Evolutionary conservation across 1,284 basidiomycete genomes (phyloP).

Genomic region (Termitomyces sp.): DNA sequence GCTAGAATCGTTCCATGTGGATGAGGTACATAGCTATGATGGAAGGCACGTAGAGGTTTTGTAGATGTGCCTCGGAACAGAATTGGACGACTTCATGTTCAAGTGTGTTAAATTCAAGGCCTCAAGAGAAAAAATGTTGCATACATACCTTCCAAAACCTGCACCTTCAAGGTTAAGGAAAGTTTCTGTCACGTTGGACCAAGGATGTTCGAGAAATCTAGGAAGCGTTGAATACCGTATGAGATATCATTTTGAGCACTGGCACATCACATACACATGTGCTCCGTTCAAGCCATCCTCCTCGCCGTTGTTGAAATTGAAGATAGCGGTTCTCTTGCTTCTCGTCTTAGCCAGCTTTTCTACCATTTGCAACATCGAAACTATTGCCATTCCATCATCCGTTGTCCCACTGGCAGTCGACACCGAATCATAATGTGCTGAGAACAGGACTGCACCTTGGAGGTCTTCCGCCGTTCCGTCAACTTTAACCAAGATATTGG

Average conservation of each 20-base stretch:
- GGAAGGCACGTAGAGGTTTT: slow-evolving; percentile 47
- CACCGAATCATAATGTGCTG: slow-evolving; percentile 77
- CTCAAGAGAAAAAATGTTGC: slow-evolving; percentile 9
- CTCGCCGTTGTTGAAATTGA: slow-evolving; percentile 81
- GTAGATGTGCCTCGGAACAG: slow-evolving; percentile 62
- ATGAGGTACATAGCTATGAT: slow-evolving; percentile 41
- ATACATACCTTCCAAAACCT: slow-evolving; percentile 64
- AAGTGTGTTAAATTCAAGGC: background rate
- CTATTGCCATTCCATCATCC: slow-evolving; percentile 73
- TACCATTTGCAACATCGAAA: slow-evolving; percentile 61
- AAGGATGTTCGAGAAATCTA: slow-evolving; percentile 68
- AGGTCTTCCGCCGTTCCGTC: slow-evolving; percentile 41
- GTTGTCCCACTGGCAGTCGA: slow-evolving; percentile 71
- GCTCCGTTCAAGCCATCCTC: slow-evolving; percentile 73
- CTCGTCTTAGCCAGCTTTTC: slow-evolving; percentile 51
- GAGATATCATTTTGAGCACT: background rate
- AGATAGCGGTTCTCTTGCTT: slow-evolving; percentile 58
- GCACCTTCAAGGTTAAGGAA: slow-evolving; percentile 82
- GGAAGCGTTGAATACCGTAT: background rate
- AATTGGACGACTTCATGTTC: slow-evolving; percentile 48
- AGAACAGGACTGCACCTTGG: slow-evolving; percentile 59
- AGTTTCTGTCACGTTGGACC: slow-evolving; percentile 56
- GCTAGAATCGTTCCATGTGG: slow-evolving; percentile 66
- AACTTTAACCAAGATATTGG: slow-evolving; percentile 66
- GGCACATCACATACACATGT: slow-evolving; percentile 43